Percentiles rank a stretch among this genome's conserved stretches.
phyloP scores from a whole-genome alignment of 352 stramenopile species.

The Phytophthora litchii region DNA sequence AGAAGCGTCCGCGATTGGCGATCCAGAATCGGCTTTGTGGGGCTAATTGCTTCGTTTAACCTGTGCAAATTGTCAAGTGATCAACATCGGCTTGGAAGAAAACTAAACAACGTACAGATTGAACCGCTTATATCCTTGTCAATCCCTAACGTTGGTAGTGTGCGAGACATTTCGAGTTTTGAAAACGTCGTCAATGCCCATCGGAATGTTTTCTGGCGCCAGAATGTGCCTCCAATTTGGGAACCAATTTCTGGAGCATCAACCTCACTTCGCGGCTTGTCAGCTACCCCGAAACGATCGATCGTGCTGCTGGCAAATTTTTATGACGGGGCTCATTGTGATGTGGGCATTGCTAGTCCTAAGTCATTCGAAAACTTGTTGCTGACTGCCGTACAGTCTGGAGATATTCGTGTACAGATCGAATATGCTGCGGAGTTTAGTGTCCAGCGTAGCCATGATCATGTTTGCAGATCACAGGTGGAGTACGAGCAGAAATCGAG shows the following conservation, averaged over 20 bases:
- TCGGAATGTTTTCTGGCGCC: constrained; percentile 67
- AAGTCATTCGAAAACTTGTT: constrained; percentile 71
- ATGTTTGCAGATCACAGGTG: constrained; percentile 53
- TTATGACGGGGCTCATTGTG: constrained; percentile 59
- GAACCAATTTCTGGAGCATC: neutral
- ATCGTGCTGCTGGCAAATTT: constrained; percentile 65
- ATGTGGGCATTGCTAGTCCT: constrained; percentile 36
- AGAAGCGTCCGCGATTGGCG: constrained; percentile 57
- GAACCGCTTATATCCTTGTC: constrained; percentile 25
- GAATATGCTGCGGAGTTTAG: constrained; percentile 44
- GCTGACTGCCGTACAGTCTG: constrained; percentile 52
- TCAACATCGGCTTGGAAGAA: neutral
- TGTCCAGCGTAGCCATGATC: constrained; percentile 39
- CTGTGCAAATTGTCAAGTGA: constrained; percentile 24
- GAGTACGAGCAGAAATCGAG: constrained; percentile 59
- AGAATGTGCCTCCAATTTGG: constrained; percentile 46
- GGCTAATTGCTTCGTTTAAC: constrained; percentile 44
- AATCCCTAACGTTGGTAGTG: constrained; percentile 34
- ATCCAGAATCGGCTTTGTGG: constrained; percentile 54
- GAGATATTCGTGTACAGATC: constrained; percentile 56
- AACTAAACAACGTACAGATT: neutral
- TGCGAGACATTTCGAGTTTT: constrained; percentile 43
- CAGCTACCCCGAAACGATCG: neutral
- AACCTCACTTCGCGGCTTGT: neutral
- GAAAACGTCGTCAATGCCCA: constrained; percentile 41